A percentile compares a stretch with the other conserved stretches of the same genome.
phyloP scores from a whole-genome alignment of 805 yeast species.

The Saccharomycopsis fermentans region DNA sequence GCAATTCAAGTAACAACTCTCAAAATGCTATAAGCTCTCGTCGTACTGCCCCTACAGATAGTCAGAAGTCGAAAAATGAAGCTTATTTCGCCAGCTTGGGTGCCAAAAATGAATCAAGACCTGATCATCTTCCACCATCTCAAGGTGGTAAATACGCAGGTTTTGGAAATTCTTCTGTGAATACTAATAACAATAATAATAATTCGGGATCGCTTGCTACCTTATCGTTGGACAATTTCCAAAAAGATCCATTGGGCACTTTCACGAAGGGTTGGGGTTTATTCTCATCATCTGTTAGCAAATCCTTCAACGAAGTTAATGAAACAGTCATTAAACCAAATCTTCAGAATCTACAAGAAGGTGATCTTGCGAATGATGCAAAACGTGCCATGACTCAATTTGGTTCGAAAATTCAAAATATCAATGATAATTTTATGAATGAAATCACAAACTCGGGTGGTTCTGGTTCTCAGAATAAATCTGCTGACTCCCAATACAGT shows the following conservation, averaged over 20 bases:
- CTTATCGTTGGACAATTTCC: slow-evolving; percentile 59
- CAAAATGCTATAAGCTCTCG: slow-evolving; percentile 18
- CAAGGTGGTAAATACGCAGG: slow-evolving; percentile 92
- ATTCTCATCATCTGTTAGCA: slow-evolving; percentile 74
- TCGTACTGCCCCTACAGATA: slow-evolving; percentile 21
- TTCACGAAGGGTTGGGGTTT: slow-evolving; percentile 90
- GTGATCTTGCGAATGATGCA: slow-evolving; percentile 75
- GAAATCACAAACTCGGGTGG: slow-evolving; percentile 29
- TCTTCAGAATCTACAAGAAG: slow-evolving; percentile 64
- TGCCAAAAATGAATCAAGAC: slow-evolving; percentile 55
- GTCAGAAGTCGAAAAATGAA: slow-evolving; percentile 55
- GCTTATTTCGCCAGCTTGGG: slow-evolving; percentile 77
- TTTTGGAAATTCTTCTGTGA: slow-evolving; percentile 72
- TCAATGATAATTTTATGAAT: neutral
- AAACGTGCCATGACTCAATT: slow-evolving; percentile 92
- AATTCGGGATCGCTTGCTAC: slow-evolving; percentile 36
- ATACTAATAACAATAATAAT: slow-evolving; percentile 26
- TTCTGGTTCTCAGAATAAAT: slow-evolving; percentile 62
- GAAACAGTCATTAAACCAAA: slow-evolving; percentile 90
- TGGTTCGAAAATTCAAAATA: slow-evolving; percentile 84
- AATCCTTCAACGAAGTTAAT: slow-evolving; percentile 76
- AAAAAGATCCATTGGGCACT: slow-evolving; percentile 84
- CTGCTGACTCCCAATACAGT: slow-evolving; percentile 43
- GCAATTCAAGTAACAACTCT: neutral
- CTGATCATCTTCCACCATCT: slow-evolving; percentile 77